Base-by-base conservation (phyloP, 208 protist genomes). In the Angomonas desouzai region DNA sequence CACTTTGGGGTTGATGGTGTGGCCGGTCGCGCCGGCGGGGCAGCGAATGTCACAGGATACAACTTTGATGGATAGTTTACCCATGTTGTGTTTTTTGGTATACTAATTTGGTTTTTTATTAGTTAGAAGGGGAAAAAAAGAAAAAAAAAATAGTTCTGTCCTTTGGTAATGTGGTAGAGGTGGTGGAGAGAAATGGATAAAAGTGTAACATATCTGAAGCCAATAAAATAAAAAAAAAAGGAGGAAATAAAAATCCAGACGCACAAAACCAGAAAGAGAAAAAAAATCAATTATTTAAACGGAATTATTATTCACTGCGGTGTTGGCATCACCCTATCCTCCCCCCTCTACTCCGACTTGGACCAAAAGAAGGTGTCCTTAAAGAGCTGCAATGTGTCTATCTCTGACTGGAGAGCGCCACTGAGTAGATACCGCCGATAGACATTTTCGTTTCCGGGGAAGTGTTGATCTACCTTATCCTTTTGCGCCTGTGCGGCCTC, bases 11-110 rank as follows among this genome's bases (percentile, higher is more conserved):
- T 74, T 83, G 23, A 91, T 34, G 13, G 30, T 55, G 23, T 49
- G 66, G 51, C 49, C 65, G 33, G 66, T 60, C 23, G 64, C 65
- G n/a, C 65, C 66, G 32, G 72, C 70, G 16, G 68, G 76, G 23
- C 51, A 72, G 48, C 71, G 67, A 13, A 94, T 53, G 13, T 78
- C 36, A 48, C 83, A 85, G 6, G 53, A 51, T 45, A 87, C 72
- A 4, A 94, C 76, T 2, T 68, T 81, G 28, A 94, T 76, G 20
- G 34, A 70, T 0, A 94, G 63, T 56, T 81, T 87, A 34, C 61
- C 25, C 45, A 62, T 22, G 7, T 29, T 59, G n/a, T n/a, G n/a
- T n/a, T n/a, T n/a, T n/a, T n/a, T n/a, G n/a, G n/a, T n/a, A n/a
- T 40, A 40, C 13, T 40, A 40, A 40, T 40, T 40, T 40, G 36